Conservation (phyloP, 2,329 filamentous ascomycete species). For the Calycina marina region DNA sequence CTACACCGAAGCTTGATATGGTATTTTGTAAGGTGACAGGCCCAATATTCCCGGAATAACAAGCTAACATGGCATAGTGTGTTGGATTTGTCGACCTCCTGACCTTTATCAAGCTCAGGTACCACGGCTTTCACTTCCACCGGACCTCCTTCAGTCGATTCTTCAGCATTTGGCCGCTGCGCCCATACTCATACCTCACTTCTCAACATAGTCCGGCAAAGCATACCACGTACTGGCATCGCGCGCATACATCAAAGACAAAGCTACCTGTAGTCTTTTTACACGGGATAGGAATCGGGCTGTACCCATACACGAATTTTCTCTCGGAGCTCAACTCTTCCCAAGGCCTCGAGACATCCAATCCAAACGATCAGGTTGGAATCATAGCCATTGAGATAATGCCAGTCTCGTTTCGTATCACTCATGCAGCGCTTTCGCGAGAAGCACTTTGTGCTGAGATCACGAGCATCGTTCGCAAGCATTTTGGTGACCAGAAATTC, state of each 20-base stretch:
- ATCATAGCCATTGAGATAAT: conserved; percentile 44
- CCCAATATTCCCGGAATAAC: neutral
- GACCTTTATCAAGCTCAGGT: conserved; percentile 24
- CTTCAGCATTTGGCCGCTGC: conserved; percentile 36
- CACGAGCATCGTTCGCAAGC: conserved; percentile 32
- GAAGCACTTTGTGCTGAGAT: conserved; percentile 37
- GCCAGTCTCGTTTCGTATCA: conserved; percentile 42
- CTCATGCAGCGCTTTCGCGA: conserved; percentile 30
- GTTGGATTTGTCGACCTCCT: conserved; percentile 24
- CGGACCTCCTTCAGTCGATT: conserved; percentile 28
- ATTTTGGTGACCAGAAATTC: conserved; percentile 31
- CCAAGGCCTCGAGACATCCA: conserved; percentile 16
- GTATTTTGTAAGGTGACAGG: conserved; percentile 32
- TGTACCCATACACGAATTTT: conserved; percentile 42
- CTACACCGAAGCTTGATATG: conserved; percentile 39
- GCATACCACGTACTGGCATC: conserved; percentile 42
- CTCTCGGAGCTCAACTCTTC: conserved; percentile 33
- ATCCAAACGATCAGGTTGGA: conserved; percentile 34
- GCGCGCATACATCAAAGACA: conserved; percentile 41
- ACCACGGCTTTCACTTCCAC: conserved; percentile 32
- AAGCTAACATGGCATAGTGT: conserved; percentile 11
- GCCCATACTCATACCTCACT: conserved; percentile 33
- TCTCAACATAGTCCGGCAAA: conserved; percentile 30
- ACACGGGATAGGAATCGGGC: conserved; percentile 46
- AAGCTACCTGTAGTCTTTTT: conserved; percentile 44